Percentiles rank a stretch among this genome's conserved stretches.
phyloP scores from a whole-genome alignment of 371 early-diverging fungal genomes.

The Massospora cicadina region DNA sequence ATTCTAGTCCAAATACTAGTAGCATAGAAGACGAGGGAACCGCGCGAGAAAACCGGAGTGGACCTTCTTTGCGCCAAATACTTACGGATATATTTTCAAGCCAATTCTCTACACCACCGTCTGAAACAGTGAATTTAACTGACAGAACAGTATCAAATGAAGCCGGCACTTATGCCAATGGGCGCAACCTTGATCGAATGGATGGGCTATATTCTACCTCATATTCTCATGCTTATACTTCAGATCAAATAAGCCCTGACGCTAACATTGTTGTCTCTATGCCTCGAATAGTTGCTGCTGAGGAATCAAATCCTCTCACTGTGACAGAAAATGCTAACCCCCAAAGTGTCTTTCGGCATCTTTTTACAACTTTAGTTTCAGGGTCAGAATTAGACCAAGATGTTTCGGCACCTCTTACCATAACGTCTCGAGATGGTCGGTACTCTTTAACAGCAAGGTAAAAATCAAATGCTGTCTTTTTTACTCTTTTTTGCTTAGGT shows the following conservation, averaged over 20 bases:
- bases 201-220: constrained; percentile 11
- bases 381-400: neutral
- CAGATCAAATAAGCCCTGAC: neutral
- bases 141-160: neutral
- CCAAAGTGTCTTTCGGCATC: neutral
- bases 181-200: constrained; percentile 15
- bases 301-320: neutral
- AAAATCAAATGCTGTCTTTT: neutral
- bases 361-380: neutral
- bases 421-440: neutral
- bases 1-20: neutral
- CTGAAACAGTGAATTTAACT: neutral
- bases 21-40: neutral
- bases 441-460: neutral
- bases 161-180: neutral
- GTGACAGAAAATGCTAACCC: neutral
- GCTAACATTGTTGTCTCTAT: neutral
- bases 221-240: neutral
- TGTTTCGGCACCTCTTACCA: neutral
- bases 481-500: constrained; percentile 23
- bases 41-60: neutral
- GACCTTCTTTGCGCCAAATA: neutral
- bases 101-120: neutral
- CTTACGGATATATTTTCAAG: neutral
- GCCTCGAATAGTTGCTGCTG: neutral